These are phyloP conservation scores for Deinandra increscens DNA, from an alignment of 129 eudicot species.

Conservation along the genomic window DNA sequence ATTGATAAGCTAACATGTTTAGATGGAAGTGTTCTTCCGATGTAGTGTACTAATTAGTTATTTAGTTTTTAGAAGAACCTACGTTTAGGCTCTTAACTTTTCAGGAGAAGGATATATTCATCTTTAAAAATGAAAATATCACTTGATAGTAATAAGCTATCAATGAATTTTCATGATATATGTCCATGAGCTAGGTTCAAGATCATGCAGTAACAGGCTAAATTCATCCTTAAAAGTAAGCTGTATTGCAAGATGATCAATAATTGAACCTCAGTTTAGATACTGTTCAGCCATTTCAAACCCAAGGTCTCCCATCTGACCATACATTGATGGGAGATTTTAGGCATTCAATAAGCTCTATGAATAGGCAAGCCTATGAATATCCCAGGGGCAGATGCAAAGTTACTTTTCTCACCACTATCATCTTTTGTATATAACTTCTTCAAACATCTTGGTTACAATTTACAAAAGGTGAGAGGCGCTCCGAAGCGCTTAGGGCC, in stretches of 20 bases:
- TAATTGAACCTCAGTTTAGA: not conserved
- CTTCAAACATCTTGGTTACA: too few relatives aligned
- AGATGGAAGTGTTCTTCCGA: not conserved
- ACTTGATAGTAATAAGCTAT: not conserved
- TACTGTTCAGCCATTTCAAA: not conserved
- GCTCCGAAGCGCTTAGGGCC: too few relatives aligned
- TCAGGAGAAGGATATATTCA: too few relatives aligned
- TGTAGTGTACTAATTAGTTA: not conserved
- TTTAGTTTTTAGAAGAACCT: not conserved
- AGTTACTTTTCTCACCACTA: too few relatives aligned
- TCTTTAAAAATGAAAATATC: not conserved
- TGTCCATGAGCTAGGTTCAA: not conserved
- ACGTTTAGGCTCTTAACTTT: not conserved
- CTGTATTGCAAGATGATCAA: not conserved
- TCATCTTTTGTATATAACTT: too few relatives aligned
- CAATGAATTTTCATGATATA: not conserved
- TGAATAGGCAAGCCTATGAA: not conserved
- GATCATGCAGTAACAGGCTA: not conserved
- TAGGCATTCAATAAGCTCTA: not conserved
- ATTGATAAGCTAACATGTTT: not conserved
- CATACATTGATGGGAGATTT: too few relatives aligned
- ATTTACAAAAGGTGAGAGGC: too few relatives aligned
- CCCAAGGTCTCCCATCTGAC: too few relatives aligned
- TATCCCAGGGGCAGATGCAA: too few relatives aligned
- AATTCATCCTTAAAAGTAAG: not conserved